Evolutionary conservation across 1,284 basidiomycete genomes (phyloP), one percentile per base, ranked within the genome.

Genomic region (Fistulinella cinereoalba): DNA sequence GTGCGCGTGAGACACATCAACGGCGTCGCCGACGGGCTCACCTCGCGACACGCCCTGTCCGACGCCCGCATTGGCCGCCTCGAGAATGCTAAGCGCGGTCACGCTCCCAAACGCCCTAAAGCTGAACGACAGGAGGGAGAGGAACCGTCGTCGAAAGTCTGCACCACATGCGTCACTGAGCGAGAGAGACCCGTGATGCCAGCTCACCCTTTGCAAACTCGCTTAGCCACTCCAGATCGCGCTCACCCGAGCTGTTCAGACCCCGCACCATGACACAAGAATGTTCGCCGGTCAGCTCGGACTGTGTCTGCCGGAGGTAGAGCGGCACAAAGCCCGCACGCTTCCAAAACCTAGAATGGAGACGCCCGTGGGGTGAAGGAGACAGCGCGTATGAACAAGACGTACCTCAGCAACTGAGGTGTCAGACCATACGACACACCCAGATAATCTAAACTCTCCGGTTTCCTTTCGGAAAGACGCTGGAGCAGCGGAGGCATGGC

Each of bases 321-420:
- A 99, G 74, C 0, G 97, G 97, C 0, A 89, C 79, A 65, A 89
- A 99, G 13, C 92, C 92, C 1, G 85, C 83, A 31, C 90, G 81
- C 71, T 97, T 98, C 97, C 97, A 99, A 73, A 99, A 99, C 50
- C 86, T 86, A 41, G n/a, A n/a, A n/a, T n/a, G n/a, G n/a, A n/a
- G n/a, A n/a, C n/a, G n/a, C 18, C 34, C 21, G 15, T 22, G 21
- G 34, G 12, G 21, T 33, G n/a, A 18, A 33, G 10, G 16, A n/a
- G 13, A n/a, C 16, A 16, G 31, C n/a, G n/a, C 9, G 9, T 5
- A 11, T 36, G 3, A 44, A 13, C 23, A 16, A 18, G 12, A 54
- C 68, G 15, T 48, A 84, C 76, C 91, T 77, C 44, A 99, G 79
- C 1, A 99, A 76, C 56, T 83, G 84, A 3, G 91, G 80, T 0